Percentiles rank a stretch among this genome's conserved stretches.
Evolutionary conservation across 2,329 filamentous ascomycete genomes (phyloP).

Genomic region (Sclerotinia borealis): DNA sequence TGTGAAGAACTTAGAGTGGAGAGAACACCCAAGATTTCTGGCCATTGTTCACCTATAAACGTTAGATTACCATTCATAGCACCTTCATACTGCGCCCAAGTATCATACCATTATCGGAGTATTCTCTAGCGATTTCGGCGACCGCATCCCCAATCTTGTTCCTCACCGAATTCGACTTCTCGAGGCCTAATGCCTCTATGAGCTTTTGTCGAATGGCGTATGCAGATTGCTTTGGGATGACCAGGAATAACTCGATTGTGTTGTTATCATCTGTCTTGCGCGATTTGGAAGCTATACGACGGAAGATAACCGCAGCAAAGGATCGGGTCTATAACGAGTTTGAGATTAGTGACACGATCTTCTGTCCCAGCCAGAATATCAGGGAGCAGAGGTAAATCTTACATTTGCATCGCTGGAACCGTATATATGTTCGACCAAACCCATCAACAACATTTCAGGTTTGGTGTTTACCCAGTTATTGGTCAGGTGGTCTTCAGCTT

Average conservation of each 20-base stretch:
- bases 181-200: constrained; percentile 67
- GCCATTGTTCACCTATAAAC: constrained; percentile 70
- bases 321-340: constrained; percentile 63
- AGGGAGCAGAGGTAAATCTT: constrained; percentile 1
- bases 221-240: constrained; percentile 66
- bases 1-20: constrained; percentile 86
- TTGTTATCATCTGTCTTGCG: constrained; percentile 68
- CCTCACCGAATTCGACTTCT: constrained; percentile 67
- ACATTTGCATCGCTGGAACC: constrained; percentile 49
- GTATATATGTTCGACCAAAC: constrained; percentile 85
- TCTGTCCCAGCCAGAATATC: background rate
- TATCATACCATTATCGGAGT: constrained; percentile 77
- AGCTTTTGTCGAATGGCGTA: constrained; percentile 77
- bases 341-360: background rate
- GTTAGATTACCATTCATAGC: constrained; percentile 15
- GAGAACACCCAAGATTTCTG: constrained; percentile 76
- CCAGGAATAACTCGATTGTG: constrained; percentile 78
- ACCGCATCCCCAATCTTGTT: constrained; percentile 98
- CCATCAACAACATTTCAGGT: constrained; percentile 88
- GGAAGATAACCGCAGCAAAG: constrained; percentile 90
- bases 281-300: constrained; percentile 84
- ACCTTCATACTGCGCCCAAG: background rate
- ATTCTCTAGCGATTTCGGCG: constrained; percentile 90
- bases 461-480: constrained; percentile 79
- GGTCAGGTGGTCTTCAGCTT: constrained; percentile 85